Evolutionary conservation across 371 early-diverging fungal species (phyloP), one percentile per base, ranked within the genome.

Genomic region (Actinomucor elegans): DNA sequence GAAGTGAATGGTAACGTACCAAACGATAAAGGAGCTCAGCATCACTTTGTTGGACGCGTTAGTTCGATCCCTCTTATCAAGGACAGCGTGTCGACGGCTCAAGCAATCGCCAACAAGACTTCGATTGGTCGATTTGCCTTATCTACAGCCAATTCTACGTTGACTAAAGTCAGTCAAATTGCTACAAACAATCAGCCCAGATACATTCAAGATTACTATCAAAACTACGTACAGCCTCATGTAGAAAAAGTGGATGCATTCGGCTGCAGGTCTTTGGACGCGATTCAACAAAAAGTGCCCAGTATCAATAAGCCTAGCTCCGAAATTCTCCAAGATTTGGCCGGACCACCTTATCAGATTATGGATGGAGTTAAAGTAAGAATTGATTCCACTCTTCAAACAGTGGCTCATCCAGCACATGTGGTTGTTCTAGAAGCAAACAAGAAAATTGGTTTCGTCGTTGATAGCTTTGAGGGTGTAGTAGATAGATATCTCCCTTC

Each of bases 201-300:
- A n/a, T n/a, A n/a, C n/a, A n/a, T n/a, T n/a, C 74, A 81, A 60
- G 55, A 61, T 15, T 81, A 78, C 57, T 75, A 76, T 45, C 64
- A 66, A 21, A 59, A 55, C 10, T 79, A 75, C 14, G 51, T 85
- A 38, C 79, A 84, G 57, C 73, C 76, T 38, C 83, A 83, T 36
- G 59, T 86, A 10, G 65, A 70, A 36, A 76, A 60, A 20, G 82
- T 81, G 6, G 88, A 91, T 61, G 60, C 72, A 5, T 67, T 86
- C 20, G 90, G 86, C n/a, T 75, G 79, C 44, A 69, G 75, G 41
- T 87, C 89, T 2, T 70, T 91, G 12, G 87, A 88, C 54, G 50
- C 76, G 17, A 51, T 91, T 31, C 83, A 89, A 53, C 46, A 59
- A 3, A 75, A 71, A 28, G 76, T 86, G 65, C 91, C 91, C 7